Percentiles rank a stretch among this genome's conserved stretches.
These are phyloP conservation scores for Spongospora subterranea DNA, from an alignment of 208 protist genomes.

Conservation along the genomic window DNA sequence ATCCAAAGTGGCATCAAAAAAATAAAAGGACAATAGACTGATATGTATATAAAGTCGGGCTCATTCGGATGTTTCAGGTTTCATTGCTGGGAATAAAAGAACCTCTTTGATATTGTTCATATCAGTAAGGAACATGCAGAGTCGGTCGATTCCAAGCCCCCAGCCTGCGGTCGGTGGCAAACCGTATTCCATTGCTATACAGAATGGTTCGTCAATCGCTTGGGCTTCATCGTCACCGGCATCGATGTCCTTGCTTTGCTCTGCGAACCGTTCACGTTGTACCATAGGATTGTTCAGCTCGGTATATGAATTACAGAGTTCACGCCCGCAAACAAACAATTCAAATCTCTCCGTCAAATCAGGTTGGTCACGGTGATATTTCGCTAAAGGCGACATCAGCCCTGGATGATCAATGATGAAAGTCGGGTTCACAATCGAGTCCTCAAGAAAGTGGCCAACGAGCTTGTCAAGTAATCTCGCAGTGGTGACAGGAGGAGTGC, in stretches of 20 bases:
- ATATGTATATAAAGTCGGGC: background rate
- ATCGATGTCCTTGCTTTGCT: constrained; percentile 82
- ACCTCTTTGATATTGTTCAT: constrained; percentile 97
- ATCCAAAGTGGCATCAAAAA: background rate
- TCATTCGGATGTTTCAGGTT: constrained; percentile 69
- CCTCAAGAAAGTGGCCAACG: constrained; percentile 64
- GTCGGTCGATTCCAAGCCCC: constrained; percentile 98
- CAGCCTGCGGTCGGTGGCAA: constrained; percentile 98
- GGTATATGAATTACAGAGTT: constrained; percentile 82
- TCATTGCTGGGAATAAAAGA: constrained; percentile 89
- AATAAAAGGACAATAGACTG: background rate
- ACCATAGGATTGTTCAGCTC: constrained; percentile 99
- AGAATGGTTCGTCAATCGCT: constrained; percentile 94
- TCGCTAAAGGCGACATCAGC: constrained; percentile 99
- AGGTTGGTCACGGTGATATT: constrained; percentile 82
- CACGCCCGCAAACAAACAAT: constrained; percentile 88
- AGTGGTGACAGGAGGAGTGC: constrained; percentile 89
- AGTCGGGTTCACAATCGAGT: constrained; percentile 88
- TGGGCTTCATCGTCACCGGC: constrained; percentile 97
- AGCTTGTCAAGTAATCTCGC: constrained; percentile 96
- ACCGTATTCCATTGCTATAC: constrained; percentile 95
- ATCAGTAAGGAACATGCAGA: constrained; percentile 98
- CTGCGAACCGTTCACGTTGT: constrained; percentile 96
- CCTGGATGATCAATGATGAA: constrained; percentile 99
- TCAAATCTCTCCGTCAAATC: constrained; percentile 99